Percentiles rank a stretch among this genome's conserved stretches.
phyloP scores from a whole-genome alignment of 179 eudicot genomes.

The Vitellaria paradoxa region DNA sequence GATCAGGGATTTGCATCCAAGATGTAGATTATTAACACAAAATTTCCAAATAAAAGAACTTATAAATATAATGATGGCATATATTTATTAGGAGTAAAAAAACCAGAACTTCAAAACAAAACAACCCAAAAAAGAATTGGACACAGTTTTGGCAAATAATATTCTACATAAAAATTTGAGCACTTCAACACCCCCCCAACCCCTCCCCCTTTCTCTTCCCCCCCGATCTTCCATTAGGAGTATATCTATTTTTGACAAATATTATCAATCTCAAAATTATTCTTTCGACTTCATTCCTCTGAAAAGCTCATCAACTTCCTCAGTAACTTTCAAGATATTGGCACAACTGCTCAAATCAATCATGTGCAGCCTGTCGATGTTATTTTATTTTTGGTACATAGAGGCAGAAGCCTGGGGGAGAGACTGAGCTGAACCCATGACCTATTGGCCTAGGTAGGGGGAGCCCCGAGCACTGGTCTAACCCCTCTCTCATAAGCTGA shows the following conservation, averaged over 20 bases:
- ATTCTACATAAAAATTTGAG: no score
- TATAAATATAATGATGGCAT: background rate
- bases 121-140: background rate
- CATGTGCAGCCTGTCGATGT: background rate
- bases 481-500: background rate
- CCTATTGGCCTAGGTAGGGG: no score
- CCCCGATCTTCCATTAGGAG: background rate
- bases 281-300: background rate
- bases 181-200: background rate
- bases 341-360: background rate
- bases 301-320: background rate
- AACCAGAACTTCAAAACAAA: background rate
- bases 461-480: no score
- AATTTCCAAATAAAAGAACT: background rate
- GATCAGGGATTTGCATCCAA: background rate
- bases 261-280: background rate
- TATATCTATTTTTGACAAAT: background rate
- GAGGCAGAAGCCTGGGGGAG: no score
- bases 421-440: no score
- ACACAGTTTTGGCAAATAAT: no score
- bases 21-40: background rate
- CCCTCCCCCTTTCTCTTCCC: background rate
- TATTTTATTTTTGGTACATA: no score
- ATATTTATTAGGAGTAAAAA: background rate
- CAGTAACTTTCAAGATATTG: background rate